phyloP scores from a whole-genome alignment of 73 alveolate genomes.

The Paramecium caudatum region DNA sequence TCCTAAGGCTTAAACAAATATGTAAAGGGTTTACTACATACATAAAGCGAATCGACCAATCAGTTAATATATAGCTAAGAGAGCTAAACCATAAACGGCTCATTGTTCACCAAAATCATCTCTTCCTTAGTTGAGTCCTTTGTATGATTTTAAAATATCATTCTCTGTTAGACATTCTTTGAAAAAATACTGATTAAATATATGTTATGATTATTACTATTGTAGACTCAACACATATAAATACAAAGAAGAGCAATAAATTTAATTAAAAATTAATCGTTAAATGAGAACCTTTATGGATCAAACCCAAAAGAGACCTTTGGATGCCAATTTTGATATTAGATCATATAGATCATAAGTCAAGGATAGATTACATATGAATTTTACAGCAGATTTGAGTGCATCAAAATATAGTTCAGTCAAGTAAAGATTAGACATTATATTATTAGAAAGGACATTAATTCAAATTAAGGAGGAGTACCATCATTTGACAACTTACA shows the following conservation, averaged over 20 bases:
- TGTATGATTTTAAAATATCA: conserved; percentile 28
- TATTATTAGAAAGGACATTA: background rate
- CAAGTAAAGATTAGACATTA: background rate
- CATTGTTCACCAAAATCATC: conserved; percentile 9
- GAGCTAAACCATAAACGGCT: background rate
- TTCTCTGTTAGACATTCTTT: conserved; percentile 43
- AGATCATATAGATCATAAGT: conserved; percentile 20
- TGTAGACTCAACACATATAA: background rate
- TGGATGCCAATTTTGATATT: conserved; percentile 12
- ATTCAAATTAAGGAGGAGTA: background rate
- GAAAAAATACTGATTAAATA: conserved; percentile 37
- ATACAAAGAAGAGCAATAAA: background rate
- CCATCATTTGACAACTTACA: conserved; percentile 48
- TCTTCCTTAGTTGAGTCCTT: conserved; percentile 19
- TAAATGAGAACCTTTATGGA: background rate
- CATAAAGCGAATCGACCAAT: conserved; percentile 32
- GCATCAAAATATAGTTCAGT: background rate
- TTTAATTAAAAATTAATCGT: background rate
- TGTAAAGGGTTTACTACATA: conserved; percentile 3
- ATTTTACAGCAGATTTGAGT: background rate
- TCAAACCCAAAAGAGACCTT: background rate
- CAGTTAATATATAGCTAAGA: conserved; percentile 18
- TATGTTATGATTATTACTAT: background rate
- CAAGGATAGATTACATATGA: background rate
- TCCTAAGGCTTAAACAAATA: background rate